Base-by-base conservation (phyloP, 116 monocot genomes). In the Cymodocea nodosa region DNA sequence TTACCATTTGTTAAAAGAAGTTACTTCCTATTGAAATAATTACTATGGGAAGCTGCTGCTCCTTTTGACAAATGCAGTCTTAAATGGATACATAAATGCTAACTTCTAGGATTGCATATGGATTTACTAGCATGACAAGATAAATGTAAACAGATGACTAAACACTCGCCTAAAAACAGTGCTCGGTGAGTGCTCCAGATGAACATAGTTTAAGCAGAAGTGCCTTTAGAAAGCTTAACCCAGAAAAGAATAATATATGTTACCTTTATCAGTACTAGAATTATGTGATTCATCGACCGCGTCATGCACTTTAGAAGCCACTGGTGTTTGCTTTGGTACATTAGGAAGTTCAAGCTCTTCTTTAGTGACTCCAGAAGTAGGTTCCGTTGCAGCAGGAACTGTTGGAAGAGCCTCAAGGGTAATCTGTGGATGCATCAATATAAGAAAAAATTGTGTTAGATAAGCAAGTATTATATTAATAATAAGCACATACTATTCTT, bases 291-390 rank as follows among this genome's bases (percentile, higher is more conserved):
- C 25, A 25, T 59, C 24, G 24, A 20, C 59, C 5, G 4, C 22
- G 12, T 2, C 25, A 22, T 59, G 23, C 25, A 12, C 25, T 59
- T 23, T 59, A 1, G 39, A 9, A 48, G 44, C 66, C 23, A 52
- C 36, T 34, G 62, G 70, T 25, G 55, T 16, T 5, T 0, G 17
- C 13, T 48, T 59, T 13, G 70, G 70, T 7, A 60, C 60, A 60
- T 60, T 15, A 23, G 70, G 70, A 36, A 70, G 70, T 44, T 20
- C 24, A 50, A 70, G 22, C 15, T 59, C 60, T 12, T 70, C 70
- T 44, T 35, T 52, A 10, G 16, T 15, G 0, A 11, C 36, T 15
- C 0, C 34, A 23, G 60, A 10, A 17, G 22, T 14, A 2, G 49
- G 56, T 20, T 30, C 35, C 22, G 0, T 0, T 44, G 44, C 44